Conservation (phyloP, 345 rosid species). For the Eucalyptus victrix region DNA sequence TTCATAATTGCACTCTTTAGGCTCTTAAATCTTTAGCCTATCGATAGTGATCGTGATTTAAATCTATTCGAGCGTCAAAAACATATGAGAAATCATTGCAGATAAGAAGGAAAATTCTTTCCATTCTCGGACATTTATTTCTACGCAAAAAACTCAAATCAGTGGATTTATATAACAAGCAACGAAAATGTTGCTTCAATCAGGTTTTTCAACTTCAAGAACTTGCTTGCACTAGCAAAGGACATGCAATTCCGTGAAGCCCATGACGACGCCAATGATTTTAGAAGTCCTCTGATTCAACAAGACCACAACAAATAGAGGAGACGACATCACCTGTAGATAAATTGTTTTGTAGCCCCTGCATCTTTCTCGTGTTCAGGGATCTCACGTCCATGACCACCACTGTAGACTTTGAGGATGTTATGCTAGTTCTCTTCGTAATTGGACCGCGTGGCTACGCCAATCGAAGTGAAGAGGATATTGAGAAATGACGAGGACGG, state of each 20-base stretch:
- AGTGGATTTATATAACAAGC: neutral
- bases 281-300: neutral
- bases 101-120: neutral
- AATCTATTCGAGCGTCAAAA: neutral
- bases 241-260: neutral
- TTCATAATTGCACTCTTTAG: neutral
- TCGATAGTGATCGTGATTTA: neutral
- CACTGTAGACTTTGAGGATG: neutral
- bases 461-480: neutral
- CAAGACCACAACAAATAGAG: neutral
- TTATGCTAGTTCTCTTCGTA: neutral
- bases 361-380: neutral
- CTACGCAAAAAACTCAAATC: neutral
- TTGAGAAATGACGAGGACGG: neutral
- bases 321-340: neutral
- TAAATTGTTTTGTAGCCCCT: neutral
- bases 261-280: neutral
- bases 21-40: neutral
- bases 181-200: rapidly evolving
- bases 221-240: neutral
- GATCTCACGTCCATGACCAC: neutral
- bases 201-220: neutral
- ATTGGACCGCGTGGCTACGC: neutral
- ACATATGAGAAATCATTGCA: neutral
- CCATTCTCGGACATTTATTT: neutral